Percentiles rank a stretch among this genome's conserved stretches.
Conservation (phyloP, 495 filamentous ascomycete species). For the Pseudevernia furfuracea region DNA sequence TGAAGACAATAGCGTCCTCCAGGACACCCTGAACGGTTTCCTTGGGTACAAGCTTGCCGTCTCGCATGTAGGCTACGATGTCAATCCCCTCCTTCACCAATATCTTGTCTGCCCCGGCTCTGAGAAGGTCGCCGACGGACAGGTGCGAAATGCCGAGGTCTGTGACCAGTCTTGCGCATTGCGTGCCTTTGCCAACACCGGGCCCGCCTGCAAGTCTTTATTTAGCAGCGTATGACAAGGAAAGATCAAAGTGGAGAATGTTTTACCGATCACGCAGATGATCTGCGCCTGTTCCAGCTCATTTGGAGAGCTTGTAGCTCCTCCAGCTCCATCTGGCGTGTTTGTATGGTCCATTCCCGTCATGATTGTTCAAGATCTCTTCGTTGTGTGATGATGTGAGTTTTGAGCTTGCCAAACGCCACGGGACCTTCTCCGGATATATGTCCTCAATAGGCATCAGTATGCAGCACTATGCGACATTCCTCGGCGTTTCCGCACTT, state of each 20-base stretch:
- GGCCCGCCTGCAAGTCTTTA: constrained; percentile 28
- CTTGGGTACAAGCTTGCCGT: constrained; percentile 27
- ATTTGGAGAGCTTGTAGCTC: background rate
- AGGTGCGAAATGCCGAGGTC: constrained; percentile 20
- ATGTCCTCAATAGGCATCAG: background rate
- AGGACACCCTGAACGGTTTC: constrained; percentile 20
- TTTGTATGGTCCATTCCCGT: background rate
- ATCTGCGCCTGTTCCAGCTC: constrained; percentile 8
- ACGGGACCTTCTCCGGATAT: constrained; percentile 1
- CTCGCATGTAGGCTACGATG: constrained; percentile 24
- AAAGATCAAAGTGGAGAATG: background rate
- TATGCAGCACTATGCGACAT: background rate
- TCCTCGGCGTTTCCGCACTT: background rate
- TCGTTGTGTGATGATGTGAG: background rate
- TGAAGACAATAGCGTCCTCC: constrained; percentile 17
- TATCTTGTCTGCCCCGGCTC: constrained; percentile 16
- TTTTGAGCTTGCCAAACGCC: background rate
- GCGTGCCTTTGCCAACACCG: constrained; percentile 37
- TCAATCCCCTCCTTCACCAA: background rate
- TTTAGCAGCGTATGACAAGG: constrained; percentile 17
- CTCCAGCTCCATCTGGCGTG: background rate
- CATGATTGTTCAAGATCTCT: constrained; percentile 4
- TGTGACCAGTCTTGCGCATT: constrained; percentile 26
- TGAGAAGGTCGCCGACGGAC: constrained; percentile 36
- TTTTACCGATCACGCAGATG: constrained; percentile 18